Conservation (phyloP, 2,329 filamentous ascomycete species). For the Ceratocystis ficicola region DNA sequence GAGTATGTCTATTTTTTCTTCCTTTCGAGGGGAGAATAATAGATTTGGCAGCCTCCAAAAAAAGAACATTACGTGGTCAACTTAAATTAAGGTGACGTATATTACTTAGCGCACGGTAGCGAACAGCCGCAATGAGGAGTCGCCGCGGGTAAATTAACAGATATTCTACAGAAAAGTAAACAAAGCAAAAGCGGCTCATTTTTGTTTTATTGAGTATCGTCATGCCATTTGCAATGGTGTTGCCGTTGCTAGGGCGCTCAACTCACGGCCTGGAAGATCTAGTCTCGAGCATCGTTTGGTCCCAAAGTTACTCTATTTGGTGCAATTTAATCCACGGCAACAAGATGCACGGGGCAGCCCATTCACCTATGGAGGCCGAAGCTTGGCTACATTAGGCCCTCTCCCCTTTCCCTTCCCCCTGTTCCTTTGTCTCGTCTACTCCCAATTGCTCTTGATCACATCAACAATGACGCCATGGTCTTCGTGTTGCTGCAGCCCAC, state of each 20-base stretch:
- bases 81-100: conserved; percentile 1
- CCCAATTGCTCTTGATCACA: conserved; percentile 34
- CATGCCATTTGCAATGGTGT: neutral
- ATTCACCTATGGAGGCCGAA: no score
- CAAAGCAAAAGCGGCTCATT: neutral
- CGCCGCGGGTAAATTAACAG: neutral
- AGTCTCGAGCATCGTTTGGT: no score
- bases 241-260: neutral
- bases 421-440: neutral
- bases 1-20: no score
- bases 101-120: neutral
- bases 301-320: no score
- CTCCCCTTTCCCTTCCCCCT: no score
- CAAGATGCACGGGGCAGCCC: no score
- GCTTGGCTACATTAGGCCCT: no score
- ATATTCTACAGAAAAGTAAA: neutral
- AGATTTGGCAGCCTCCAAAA: neutral
- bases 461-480: conserved; percentile 68
- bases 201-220: neutral
- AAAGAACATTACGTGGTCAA: neutral
- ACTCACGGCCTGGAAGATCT: no score
- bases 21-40: neutral
- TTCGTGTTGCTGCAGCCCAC: conserved; percentile 62
- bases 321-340: no score
- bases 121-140: neutral